These are phyloP conservation scores for Capsicum rhomboideum DNA, from an alignment of 257 asterid genomes.

Conservation along the genomic window DNA sequence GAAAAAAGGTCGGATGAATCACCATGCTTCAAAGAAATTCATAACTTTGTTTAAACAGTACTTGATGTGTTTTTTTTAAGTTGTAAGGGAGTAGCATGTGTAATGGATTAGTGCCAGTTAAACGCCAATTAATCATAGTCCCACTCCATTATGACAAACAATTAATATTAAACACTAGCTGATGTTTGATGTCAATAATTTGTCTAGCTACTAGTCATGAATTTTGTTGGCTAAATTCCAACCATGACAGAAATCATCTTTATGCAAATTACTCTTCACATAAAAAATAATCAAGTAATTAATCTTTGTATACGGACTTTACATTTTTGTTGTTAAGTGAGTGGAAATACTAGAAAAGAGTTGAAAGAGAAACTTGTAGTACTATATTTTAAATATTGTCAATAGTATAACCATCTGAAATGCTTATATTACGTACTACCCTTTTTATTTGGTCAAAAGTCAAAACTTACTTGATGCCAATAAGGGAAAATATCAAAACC, in stretches of 20 bases:
- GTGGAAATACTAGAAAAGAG: neutral
- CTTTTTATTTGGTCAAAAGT: neutral
- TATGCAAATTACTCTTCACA: neutral
- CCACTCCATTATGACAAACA: neutral
- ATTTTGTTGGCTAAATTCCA: neutral
- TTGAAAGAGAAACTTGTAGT: neutral
- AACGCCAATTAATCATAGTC: neutral
- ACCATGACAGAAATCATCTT: conserved; percentile 1
- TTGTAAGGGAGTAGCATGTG: neutral
- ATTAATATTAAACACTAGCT: neutral
- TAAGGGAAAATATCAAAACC: neutral
- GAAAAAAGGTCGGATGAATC: neutral
- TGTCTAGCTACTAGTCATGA: neutral
- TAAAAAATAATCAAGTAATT: neutral
- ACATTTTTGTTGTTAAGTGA: neutral
- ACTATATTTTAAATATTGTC: neutral
- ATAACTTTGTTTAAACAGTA: neutral
- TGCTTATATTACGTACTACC: neutral
- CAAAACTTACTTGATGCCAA: neutral
- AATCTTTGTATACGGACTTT: neutral
- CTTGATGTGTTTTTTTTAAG: neutral
- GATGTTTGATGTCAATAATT: neutral
- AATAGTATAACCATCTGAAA: neutral
- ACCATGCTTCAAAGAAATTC: neutral
- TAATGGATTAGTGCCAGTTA: neutral